Base-by-base conservation (phyloP, 2,329 filamentous ascomycete genomes). In the Colletotrichum theobromicola region DNA sequence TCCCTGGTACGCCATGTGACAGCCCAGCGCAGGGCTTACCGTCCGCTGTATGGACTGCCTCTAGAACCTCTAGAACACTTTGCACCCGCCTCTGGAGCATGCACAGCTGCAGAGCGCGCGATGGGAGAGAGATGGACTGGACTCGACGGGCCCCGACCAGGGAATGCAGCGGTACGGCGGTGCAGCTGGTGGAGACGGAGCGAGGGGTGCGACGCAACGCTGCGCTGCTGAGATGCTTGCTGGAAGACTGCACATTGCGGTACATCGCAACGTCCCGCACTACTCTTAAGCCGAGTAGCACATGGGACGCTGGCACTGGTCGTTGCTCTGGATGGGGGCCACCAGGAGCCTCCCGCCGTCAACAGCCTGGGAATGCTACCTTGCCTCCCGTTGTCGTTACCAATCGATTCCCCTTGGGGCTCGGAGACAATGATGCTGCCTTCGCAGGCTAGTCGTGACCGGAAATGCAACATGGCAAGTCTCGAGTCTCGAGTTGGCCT, bases 281-380 rank as follows among this genome's bases (percentile, higher is more conserved):
- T 46, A 5, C 37, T 46, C 42, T 21, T 21, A 46, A 46, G 42
- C 42, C 42, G 42, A 46, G 42, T n/a, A 50, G 42, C 42, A 34
- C 57, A 60, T 60, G 57, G 57, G 28, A 15, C 57, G 57, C 57
- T 60, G 57, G 26, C 28, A 50, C 42, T 32, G 28, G 57, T n/a
- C 21, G 42, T n/a, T 50, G 42, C 26, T 67, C 28, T 66, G 42
- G 67, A 74, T 65, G 71, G 71, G 71, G 67, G 67, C 71, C 57
- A 61, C 71, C 67, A 65, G 71, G 71, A 71, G 71, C 67, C 67
- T 74, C 71, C 71, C 67, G 72, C 67, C 61, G 61, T 74, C 72
- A 71, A n/a, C 67, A 46, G 70, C 60, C 53, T 74, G 37, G 37
- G n/a, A 66, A 74, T 74, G 70, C 67, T 62, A 66, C 72, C 67